Conservation (phyloP, 2,329 filamentous ascomycete genomes). For the Hymenoscyphus fraxineus region DNA sequence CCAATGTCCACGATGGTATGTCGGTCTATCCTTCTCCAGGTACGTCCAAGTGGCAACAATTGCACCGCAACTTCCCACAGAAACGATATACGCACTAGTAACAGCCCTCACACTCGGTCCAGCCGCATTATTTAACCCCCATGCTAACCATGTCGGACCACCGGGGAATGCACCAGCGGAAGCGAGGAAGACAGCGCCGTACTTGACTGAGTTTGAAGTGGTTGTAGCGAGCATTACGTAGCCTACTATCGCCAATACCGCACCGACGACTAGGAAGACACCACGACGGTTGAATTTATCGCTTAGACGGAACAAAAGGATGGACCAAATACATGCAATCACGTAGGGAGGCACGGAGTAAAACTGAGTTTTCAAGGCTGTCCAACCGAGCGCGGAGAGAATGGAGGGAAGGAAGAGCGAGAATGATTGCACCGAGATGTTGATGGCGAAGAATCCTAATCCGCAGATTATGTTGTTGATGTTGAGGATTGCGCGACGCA, state of each 20-base stretch:
- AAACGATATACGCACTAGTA: constrained; percentile 25
- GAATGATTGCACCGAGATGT: constrained; percentile 42
- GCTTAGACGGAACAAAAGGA: constrained; percentile 45
- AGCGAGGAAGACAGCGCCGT: constrained; percentile 43
- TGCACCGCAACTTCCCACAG: constrained; percentile 42
- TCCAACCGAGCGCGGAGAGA: constrained; percentile 25
- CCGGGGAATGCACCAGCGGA: constrained; percentile 43
- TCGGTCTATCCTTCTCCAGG: constrained; percentile 34
- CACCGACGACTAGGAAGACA: constrained; percentile 47
- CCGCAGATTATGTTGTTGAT: constrained; percentile 24
- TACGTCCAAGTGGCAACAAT: constrained; percentile 46
- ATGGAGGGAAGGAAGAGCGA: constrained; percentile 51
- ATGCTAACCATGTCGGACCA: constrained; percentile 43
- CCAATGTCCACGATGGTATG: constrained; percentile 37
- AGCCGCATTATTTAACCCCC: constrained; percentile 45
- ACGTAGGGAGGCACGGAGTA: constrained; percentile 48
- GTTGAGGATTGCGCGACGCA: constrained; percentile 40
- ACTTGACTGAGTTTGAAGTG: constrained; percentile 34
- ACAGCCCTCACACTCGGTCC: constrained; percentile 42
- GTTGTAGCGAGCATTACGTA: constrained; percentile 37
- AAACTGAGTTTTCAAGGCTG: constrained; percentile 45
- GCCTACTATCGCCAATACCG: constrained; percentile 29
- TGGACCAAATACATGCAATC: constrained; percentile 57
- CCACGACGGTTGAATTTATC: constrained; percentile 46
- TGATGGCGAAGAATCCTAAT: constrained; percentile 37